Evolutionary conservation across 2,329 filamentous ascomycete genomes (phyloP).

Genomic region (Emmonsiellopsis sp.): DNA sequence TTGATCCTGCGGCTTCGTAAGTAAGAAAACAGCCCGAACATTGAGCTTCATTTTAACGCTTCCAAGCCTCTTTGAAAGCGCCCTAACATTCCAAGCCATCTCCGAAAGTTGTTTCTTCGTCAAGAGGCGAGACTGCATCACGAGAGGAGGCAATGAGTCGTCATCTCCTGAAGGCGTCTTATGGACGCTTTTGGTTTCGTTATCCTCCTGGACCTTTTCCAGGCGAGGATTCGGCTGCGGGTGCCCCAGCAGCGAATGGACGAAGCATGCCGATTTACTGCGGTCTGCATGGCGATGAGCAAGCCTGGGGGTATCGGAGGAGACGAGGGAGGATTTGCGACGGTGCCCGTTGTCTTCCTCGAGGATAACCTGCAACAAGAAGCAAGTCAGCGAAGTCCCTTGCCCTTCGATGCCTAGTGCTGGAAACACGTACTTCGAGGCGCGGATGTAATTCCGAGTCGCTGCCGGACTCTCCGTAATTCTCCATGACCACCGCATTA

Average conservation of each 20-base stretch:
- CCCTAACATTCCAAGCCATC: slow-evolving; percentile 92
- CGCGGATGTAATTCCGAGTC: slow-evolving; percentile 24
- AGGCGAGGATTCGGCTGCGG: neutral
- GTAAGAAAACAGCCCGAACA: slow-evolving; percentile 72
- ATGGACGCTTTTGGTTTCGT: slow-evolving; percentile 15
- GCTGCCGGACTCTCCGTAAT: slow-evolving; percentile 23
- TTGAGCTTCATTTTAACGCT: slow-evolving; percentile 74
- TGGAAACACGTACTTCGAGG: slow-evolving; percentile 23
- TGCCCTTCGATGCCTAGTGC: neutral
- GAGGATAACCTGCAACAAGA: slow-evolving; percentile 36
- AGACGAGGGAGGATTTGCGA: slow-evolving; percentile 52
- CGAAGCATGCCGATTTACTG: slow-evolving; percentile 49
- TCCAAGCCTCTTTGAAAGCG: slow-evolving; percentile 76
- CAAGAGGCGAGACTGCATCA: slow-evolving; percentile 61
- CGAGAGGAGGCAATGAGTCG: slow-evolving; percentile 24
- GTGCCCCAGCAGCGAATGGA: slow-evolving; percentile 49
- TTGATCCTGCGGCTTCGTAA: slow-evolving; percentile 87
- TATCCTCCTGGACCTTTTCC: slow-evolving; percentile 13
- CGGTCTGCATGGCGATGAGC: slow-evolving; percentile 23
- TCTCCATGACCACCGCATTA: slow-evolving; percentile 12
- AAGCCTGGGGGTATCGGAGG: slow-evolving; percentile 31
- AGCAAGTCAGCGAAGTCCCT: neutral
- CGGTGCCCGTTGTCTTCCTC: slow-evolving; percentile 38
- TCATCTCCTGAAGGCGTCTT: slow-evolving; percentile 7
- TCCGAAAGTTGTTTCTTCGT: slow-evolving; percentile 93